Base-by-base conservation (phyloP, 1,284 basidiomycete species). In the Puccinia sorghi region DNA sequence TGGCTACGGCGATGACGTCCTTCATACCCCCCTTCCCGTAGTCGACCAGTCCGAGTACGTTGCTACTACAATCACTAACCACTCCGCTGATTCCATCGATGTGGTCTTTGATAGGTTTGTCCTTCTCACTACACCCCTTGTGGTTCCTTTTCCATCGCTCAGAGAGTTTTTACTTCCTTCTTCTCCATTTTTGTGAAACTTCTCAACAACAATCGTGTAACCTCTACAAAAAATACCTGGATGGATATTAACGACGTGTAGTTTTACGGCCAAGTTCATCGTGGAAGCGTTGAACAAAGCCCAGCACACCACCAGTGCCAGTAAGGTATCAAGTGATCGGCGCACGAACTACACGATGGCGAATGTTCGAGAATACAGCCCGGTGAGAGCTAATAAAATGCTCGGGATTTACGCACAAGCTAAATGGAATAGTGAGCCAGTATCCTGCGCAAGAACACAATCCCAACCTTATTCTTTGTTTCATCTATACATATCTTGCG, bases 1-100 rank as follows among this genome's bases (percentile, higher is more conserved):
- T 0, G 91, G 89, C 4, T 85, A 89, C 20, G 91, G 90, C 15
- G 91, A 92, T 82, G 91, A 92, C 82, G 88, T 86, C 2, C 84
- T 85, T 0, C 90, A 92, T 83, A 82, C 84, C 2, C 87, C 90
- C 0, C 82, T 91, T 72, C 87, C 89, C 12, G 89, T 87, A 84
- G 88, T 87, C 84, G 79, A 83, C 8, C 80, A 84, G 12, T 90
- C 90, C 7, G 78, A 80, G 59, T 91, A 89, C 83, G 87, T 91
- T 79, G 86, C 43, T 22, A 79, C 69, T 48, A 17, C 57, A 7
- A 61, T 79, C 25, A 56, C 70, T 6, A 15, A 70, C 17, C 52
- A 79, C 25, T 70, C 70, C 32, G 17, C 32, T 15, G 46, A 77
- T 22, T 22, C 56, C 13, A 63, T 73, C 9, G 77, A 79, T 66